phyloP scores from a whole-genome alignment of 2,329 filamentous ascomycete species.

The Colletotrichum coccodes region DNA sequence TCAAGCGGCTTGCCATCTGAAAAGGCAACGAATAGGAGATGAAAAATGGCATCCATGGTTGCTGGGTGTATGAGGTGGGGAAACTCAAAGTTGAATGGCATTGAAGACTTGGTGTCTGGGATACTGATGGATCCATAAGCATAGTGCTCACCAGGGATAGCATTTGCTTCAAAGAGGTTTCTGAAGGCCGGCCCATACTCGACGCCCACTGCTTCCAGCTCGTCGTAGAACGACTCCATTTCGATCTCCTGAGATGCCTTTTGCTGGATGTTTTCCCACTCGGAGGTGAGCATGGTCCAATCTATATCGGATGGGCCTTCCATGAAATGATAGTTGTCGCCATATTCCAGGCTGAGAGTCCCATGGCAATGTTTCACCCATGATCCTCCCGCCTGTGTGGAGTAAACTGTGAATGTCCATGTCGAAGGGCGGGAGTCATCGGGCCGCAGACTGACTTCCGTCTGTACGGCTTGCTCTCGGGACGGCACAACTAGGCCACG shows the following conservation, averaged over 20 bases:
- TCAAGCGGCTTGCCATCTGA: conserved; percentile 1
- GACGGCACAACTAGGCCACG: conserved; percentile 7
- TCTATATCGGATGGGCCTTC: neutral
- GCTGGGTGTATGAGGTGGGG: conserved; percentile 45
- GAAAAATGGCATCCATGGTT: conserved; percentile 42
- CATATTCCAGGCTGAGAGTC: neutral
- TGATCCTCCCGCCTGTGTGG: neutral
- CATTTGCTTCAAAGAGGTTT: conserved; percentile 4
- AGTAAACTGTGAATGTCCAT: conserved; percentile 8
- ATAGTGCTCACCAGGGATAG: neutral
- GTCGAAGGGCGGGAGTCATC: neutral
- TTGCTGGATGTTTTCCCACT: neutral
- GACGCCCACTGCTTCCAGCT: conserved; percentile 29
- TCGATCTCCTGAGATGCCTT: neutral
- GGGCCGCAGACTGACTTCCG: conserved; percentile 1
- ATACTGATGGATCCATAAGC: conserved; percentile 5
- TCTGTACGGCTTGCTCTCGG: neutral
- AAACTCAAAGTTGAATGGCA: conserved; percentile 43
- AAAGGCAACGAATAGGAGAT: conserved; percentile 31
- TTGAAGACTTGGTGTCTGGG: conserved; percentile 35
- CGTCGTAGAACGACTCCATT: conserved; percentile 32
- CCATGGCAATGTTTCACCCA: conserved; percentile 16
- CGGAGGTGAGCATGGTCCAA: neutral
- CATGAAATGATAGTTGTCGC: neutral
- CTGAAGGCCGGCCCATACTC: conserved; percentile 34